Base-by-base conservation (phyloP, 164 flowering plant species). In the Vitis riparia region DNA sequence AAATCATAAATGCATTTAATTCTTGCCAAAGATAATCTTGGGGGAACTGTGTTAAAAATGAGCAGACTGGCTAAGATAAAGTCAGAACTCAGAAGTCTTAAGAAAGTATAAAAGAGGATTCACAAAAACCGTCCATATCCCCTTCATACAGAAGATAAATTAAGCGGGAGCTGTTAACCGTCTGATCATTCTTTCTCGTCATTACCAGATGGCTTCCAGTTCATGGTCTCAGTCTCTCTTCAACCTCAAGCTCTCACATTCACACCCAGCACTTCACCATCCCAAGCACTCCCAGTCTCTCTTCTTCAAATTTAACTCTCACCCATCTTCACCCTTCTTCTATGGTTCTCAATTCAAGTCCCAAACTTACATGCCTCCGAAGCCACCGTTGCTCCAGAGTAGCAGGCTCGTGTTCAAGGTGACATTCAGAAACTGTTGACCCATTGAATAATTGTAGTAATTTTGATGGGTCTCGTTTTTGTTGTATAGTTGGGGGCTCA, bases 401-500 rank as follows among this genome's bases (percentile, higher is more conserved):
- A 19, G 29, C 17, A 67, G 70, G 17, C 71, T 37, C 59, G 61
- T 59, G 57, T 68, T 67, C 69, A 63, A 53, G 14, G 77, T 73
- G 51, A 57, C 47, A 15, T 12, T 2, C 48, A 30, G 1, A 29
- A 56, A 16, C 58, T 44, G 9, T 17, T 7, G 4, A 52, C 57
- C 67, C 29, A 61, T 50, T 5, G 55, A n/a, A 19, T 44, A n/a
- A 9, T n/a, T 23, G 30, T 5, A n/a, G 49, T 16, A 8, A 17
- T 59, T 60, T 52, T 59, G 29, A 19, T 58, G 3, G 57, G 10
- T 68, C 19, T 66, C 5, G 8, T 17, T 58, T 60, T 57, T 69
- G 58, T 61, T 67, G 64, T 58, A 52, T 63, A 80, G 88, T 82
- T 77, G 69, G 47, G 72, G 57, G 84, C 83, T 13, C 69, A 47